Evolutionary conservation across 352 stramenopile genomes (phyloP).

Genomic region (Globisporangium splendens): DNA sequence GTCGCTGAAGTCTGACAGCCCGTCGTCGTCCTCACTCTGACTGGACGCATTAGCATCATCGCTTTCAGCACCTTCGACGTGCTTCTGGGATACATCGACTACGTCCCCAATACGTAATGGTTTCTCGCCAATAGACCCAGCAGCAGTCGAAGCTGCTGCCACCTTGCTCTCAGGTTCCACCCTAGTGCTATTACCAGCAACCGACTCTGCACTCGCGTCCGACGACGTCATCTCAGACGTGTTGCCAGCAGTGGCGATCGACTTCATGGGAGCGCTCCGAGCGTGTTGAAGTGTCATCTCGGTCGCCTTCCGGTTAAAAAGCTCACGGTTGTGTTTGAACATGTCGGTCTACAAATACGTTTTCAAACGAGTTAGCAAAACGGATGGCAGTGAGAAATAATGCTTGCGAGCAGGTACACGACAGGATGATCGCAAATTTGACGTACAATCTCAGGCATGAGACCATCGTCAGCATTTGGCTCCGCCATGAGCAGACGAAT

Average conservation of each 20-base stretch:
- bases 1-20: slow-evolving; percentile 15
- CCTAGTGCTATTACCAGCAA: too few relatives aligned
- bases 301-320: slow-evolving; percentile 62
- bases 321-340: slow-evolving; percentile 74
- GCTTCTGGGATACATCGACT: neutral
- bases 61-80: neutral
- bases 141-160: too few relatives aligned
- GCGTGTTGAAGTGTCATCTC: slow-evolving; percentile 64
- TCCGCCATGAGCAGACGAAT: slow-evolving; percentile 90
- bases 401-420: neutral
- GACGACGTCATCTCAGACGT: too few relatives aligned
- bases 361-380: neutral
- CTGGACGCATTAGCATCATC: neutral
- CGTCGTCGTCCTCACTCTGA: slow-evolving; percentile 7
- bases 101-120: too few relatives aligned
- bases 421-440: too few relatives aligned
- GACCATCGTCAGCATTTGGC: slow-evolving; percentile 87
- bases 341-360: slow-evolving; percentile 46
- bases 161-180: too few relatives aligned
- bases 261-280: slow-evolving; percentile 10
- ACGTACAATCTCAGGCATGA: slow-evolving; percentile 87
- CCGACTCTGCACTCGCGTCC: too few relatives aligned
- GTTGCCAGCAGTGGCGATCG: neutral
- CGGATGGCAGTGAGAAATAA: neutral
- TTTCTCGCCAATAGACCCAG: too few relatives aligned